Conservation (phyloP, 805 yeast genomes). For the Metschnikowia sp. region DNA sequence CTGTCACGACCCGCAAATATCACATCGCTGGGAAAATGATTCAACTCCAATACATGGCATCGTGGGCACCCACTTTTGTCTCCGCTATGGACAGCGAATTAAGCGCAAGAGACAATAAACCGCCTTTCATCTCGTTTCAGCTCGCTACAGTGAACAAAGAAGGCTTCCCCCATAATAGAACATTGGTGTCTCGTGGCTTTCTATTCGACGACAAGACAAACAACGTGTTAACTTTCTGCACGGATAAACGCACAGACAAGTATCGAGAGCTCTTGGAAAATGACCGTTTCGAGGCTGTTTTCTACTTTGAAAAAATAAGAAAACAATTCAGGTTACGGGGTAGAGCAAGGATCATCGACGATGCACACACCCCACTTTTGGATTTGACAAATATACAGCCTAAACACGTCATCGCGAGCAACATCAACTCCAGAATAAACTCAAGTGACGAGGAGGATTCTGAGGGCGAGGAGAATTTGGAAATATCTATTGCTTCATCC, state of each 20-base stretch:
- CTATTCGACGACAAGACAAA: constrained; percentile 65
- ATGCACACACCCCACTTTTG: constrained; percentile 27
- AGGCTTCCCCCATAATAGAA: constrained; percentile 61
- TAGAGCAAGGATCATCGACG: constrained; percentile 46
- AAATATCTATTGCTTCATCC: constrained; percentile 10
- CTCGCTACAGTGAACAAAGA: constrained; percentile 60
- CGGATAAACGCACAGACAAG: constrained; percentile 70
- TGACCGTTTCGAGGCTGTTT: constrained; percentile 70
- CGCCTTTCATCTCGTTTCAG: constrained; percentile 59
- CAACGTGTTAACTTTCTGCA: constrained; percentile 64
- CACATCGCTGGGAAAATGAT: constrained; percentile 18
- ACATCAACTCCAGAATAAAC: constrained; percentile 17
- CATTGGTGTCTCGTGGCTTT: constrained; percentile 72
- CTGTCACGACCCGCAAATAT: no score
- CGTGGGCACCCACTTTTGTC: constrained; percentile 71
- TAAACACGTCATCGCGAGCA: constrained; percentile 18
- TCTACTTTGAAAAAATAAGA: constrained; percentile 58
- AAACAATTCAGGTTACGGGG: constrained; percentile 78
- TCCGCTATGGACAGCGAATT: constrained; percentile 49
- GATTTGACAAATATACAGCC: constrained; percentile 33
- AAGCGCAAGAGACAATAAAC: constrained; percentile 21
- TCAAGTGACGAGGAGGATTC: constrained; percentile 16
- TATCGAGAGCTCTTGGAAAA: constrained; percentile 48
- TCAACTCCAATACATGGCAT: constrained; percentile 46
- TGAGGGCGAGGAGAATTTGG: constrained; percentile 12